Conservation (phyloP, 2,329 filamentous ascomycete genomes). For the Aureobasidium sp. region DNA sequence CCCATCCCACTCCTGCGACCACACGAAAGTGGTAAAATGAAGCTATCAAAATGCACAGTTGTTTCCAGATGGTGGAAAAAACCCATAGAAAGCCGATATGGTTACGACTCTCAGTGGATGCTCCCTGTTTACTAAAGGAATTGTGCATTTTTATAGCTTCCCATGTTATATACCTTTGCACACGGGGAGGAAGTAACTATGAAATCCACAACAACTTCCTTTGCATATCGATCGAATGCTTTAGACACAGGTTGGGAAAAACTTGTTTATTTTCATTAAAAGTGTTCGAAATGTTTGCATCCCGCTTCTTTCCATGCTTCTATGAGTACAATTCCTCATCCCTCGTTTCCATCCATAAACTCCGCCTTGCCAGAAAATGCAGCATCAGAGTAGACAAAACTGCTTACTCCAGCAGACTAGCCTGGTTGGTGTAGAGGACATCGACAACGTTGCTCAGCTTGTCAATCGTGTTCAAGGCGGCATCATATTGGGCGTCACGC, state of each 20-base stretch:
- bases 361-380: not conserved
- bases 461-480: constrained; percentile 87
- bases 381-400: not conserved
- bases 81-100: too few species aligned
- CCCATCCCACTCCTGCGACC: too few species aligned
- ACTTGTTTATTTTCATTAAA: not conserved
- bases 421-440: constrained; percentile 95
- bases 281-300: not conserved
- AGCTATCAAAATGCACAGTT: too few species aligned
- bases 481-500: constrained; percentile 87
- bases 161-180: too few species aligned
- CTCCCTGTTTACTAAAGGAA: not conserved
- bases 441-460: constrained; percentile 97
- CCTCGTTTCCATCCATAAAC: not conserved
- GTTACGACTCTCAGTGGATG: not conserved
- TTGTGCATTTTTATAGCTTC: not conserved
- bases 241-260: not conserved
- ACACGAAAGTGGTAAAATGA: too few species aligned
- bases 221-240: too few species aligned
- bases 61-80: too few species aligned
- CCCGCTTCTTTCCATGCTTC: not conserved
- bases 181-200: too few species aligned
- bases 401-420: constrained; percentile 76
- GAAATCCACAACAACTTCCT: not conserved
- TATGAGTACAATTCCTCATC: not conserved